A percentile compares a stretch with the other conserved stretches of the same genome.
Evolutionary conservation across 345 rosid genomes (phyloP).

Genomic region (Limnanthes douglasii): DNA sequence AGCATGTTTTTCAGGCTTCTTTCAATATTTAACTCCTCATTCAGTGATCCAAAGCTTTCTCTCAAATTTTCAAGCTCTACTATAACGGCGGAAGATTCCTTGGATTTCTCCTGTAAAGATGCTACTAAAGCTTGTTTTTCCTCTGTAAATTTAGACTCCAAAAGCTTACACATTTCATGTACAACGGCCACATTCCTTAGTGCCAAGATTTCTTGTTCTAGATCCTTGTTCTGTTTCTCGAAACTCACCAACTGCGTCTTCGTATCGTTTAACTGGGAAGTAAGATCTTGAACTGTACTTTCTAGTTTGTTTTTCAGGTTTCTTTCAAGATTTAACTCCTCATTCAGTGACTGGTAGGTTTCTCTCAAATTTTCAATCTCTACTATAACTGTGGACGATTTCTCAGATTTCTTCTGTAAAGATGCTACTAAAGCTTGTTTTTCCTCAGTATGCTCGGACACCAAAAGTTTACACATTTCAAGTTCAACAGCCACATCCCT

Average conservation of each 20-base stretch:
- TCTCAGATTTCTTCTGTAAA: slow-evolving; percentile 36
- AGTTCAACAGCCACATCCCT: slow-evolving; percentile 39
- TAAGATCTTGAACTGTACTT: slow-evolving; percentile 22
- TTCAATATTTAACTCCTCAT: slow-evolving; percentile 33
- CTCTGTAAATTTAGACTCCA: slow-evolving; percentile 32
- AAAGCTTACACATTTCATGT: slow-evolving; percentile 36
- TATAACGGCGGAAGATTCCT: slow-evolving; percentile 30
- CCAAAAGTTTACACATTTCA: slow-evolving; percentile 33
- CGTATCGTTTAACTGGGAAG: slow-evolving; percentile 38
- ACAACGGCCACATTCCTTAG: slow-evolving; percentile 36
- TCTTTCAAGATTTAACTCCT: slow-evolving; percentile 39
- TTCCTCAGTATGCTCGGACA: slow-evolving; percentile 37
- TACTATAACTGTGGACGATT: slow-evolving; percentile 29
- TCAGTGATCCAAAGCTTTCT: slow-evolving; percentile 23
- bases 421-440: slow-evolving; percentile 33
- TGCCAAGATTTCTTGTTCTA: slow-evolving; percentile 37
- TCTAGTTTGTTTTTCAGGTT: slow-evolving; percentile 23
- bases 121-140: slow-evolving; percentile 37
- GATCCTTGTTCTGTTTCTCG: slow-evolving; percentile 30
- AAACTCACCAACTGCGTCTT: slow-evolving; percentile 42
- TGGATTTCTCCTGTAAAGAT: slow-evolving; percentile 38
- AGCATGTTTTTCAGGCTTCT: slow-evolving; percentile 24
- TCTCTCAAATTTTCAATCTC: slow-evolving; percentile 31
- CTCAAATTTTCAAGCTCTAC: slow-evolving; percentile 27
- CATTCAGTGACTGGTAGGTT: slow-evolving; percentile 20